Percentiles rank a stretch among this genome's conserved stretches.
phyloP scores from a whole-genome alignment of 2,329 filamentous ascomycete genomes.

The Pseudogymnoascus sp. region DNA sequence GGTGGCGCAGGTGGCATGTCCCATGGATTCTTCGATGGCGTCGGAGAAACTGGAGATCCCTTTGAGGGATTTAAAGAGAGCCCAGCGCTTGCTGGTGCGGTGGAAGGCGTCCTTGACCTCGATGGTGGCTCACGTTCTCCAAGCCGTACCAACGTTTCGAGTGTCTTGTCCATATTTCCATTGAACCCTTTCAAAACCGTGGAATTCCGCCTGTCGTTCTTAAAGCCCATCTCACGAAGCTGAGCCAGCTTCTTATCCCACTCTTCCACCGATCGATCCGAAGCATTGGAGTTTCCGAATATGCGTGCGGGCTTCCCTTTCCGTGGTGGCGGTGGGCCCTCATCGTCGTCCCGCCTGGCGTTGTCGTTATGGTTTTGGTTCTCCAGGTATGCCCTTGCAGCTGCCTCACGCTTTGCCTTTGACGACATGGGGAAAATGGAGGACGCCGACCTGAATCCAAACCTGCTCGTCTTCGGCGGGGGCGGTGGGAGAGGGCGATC shows the following conservation, averaged over 20 bases:
- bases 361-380: conserved; percentile 26
- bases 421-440: conserved; percentile 46
- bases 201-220: conserved; percentile 72
- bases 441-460: conserved; percentile 58
- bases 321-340: conserved; percentile 22
- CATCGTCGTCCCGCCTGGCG: conserved; percentile 23
- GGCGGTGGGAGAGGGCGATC: conserved; percentile 50
- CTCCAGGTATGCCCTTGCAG: conserved; percentile 25
- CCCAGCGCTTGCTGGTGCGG: conserved; percentile 25
- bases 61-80: conserved; percentile 25
- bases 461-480: conserved; percentile 51
- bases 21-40: conserved; percentile 57
- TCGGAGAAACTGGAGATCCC: conserved; percentile 17
- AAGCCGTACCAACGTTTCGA: conserved; percentile 76
- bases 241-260: conserved; percentile 69
- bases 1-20: conserved; percentile 49
- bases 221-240: conserved; percentile 86
- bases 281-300: conserved; percentile 62
- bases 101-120: conserved; percentile 49
- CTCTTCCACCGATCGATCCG: conserved; percentile 37
- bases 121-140: conserved; percentile 55
- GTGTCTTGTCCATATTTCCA: conserved; percentile 76
- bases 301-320: conserved; percentile 53
- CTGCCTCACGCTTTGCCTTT: conserved; percentile 31
- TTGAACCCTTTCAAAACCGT: conserved; percentile 75